Evolutionary conservation across 1,284 basidiomycete genomes (phyloP), one percentile per base, ranked within the genome.

Genomic region (Ceratorhiza oryzae-sativae): DNA sequence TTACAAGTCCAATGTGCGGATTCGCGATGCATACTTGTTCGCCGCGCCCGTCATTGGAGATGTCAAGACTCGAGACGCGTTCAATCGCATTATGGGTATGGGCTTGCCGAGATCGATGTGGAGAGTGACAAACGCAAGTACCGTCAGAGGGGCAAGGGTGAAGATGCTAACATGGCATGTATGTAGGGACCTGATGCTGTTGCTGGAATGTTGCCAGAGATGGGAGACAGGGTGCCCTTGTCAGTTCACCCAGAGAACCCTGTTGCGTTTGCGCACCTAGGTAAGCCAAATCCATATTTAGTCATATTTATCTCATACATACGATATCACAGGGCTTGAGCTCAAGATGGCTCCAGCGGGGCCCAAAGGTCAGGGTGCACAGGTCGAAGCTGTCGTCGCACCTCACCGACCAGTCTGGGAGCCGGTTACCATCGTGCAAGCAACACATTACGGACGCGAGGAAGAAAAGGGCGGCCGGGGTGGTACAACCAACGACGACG

Each of bases 11-110:
- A 73, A 77, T 41, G 71, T 77, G 23, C 59, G 75, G 13, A 59
- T 79, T n/a, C 73, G 78, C 13, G 79, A 80, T 65, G 77, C 77
- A 9, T 79, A 78, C 62, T 63, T 79, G 27, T 79, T 77, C 56
- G 78, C 76, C 1, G 75, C 77, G 12, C 78, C 79, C 18, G 75
- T 79, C 39, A 53, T 78, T 56, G 63, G 63, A 23, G 63, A 68
- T 23, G 59, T 59, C 48, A 58, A 46, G 49, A 42, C 63, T 18
- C n/a, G 36, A 70, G 72, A 67, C 34, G 48, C 27, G 34, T 53
- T 59, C 71, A 75, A 77, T 36, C 72, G 73, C 27, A 76, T 76
- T 74, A 76, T 76, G 45, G 73, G 59, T 30, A 46, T 70, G n/a
- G 74, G 77, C 49, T 62, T 71, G 20, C 75, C 74, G 1, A 73